These are phyloP conservation scores for Huntiella decipiens DNA, from an alignment of 2,329 filamentous ascomycete genomes.

Conservation along the genomic window DNA sequence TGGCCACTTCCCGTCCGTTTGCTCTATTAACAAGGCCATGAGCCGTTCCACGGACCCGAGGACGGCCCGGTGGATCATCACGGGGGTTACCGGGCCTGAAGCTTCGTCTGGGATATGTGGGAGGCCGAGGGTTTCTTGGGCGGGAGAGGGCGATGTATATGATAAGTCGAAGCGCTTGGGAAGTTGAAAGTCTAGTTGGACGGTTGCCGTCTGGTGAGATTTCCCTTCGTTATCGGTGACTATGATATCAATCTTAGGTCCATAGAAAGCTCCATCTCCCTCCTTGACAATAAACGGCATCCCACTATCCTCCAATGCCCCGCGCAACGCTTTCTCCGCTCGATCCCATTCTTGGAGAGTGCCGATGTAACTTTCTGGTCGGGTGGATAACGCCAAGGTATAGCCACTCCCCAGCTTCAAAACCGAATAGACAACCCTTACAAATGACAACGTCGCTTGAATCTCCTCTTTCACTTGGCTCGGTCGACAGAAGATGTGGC, in stretches of 20 bases:
- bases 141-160: constrained; percentile 40
- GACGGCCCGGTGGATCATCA: constrained; percentile 71
- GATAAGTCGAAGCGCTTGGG: constrained; percentile 63
- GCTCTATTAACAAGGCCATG: constrained; percentile 70
- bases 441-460: constrained; percentile 52
- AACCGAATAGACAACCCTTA: constrained; percentile 50
- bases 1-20: constrained; percentile 62
- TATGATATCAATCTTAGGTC: constrained; percentile 80
- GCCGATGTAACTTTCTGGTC: constrained; percentile 66
- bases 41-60: constrained; percentile 70
- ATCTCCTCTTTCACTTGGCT: constrained; percentile 60
- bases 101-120: constrained; percentile 21
- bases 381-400: constrained; percentile 58
- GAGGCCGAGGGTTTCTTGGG: constrained; percentile 33
- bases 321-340: constrained; percentile 23
- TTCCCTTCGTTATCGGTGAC: constrained; percentile 64
- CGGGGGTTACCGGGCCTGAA: constrained; percentile 40
- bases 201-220: constrained; percentile 73
- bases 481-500: constrained; percentile 74
- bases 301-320: constrained; percentile 43
- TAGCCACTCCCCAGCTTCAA: constrained; percentile 51
- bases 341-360: constrained; percentile 41
- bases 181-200: constrained; percentile 79
- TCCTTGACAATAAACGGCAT: constrained; percentile 56
- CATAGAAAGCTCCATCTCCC: constrained; percentile 78